phyloP scores from a whole-genome alignment of 2,329 filamentous ascomycete genomes.

The Zymoseptoria crescenta region DNA sequence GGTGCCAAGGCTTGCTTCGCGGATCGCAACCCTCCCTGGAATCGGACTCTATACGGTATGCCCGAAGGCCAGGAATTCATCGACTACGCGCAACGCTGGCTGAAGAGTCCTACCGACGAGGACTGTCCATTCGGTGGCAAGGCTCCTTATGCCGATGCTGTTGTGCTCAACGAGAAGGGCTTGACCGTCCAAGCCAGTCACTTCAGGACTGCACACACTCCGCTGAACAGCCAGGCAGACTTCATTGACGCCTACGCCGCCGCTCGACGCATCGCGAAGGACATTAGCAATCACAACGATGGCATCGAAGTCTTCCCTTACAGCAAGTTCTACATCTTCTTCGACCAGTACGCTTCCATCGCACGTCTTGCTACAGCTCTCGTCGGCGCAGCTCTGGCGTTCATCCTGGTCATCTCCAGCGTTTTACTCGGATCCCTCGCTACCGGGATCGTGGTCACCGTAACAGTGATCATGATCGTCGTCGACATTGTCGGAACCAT shows the following conservation, averaged over 20 bases:
- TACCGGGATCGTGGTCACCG: slow-evolving; percentile 73
- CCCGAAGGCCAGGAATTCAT: slow-evolving; percentile 89
- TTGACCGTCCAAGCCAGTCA: slow-evolving; percentile 71
- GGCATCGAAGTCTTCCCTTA: slow-evolving; percentile 82
- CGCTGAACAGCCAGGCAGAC: slow-evolving; percentile 78
- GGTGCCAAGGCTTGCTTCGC: slow-evolving; percentile 63
- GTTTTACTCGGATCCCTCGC: slow-evolving; percentile 73
- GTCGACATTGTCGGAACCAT: slow-evolving; percentile 92
- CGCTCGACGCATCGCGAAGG: slow-evolving; percentile 76
- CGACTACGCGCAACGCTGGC: slow-evolving; percentile 74
- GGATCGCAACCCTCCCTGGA: slow-evolving; percentile 72
- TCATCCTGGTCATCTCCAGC: slow-evolving; percentile 75
- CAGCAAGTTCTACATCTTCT: slow-evolving; percentile 97
- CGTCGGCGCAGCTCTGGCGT: slow-evolving; percentile 71
- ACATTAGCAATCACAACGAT: slow-evolving; percentile 65
- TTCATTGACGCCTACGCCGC: slow-evolving; percentile 88
- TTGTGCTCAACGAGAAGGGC: slow-evolving; percentile 64
- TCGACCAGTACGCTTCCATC: slow-evolving; percentile 90
- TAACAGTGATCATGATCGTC: slow-evolving; percentile 87
- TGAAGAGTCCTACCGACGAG: slow-evolving; percentile 68
- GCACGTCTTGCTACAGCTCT: slow-evolving; percentile 70
- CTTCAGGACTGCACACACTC: slow-evolving; percentile 85
- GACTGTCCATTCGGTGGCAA: slow-evolving; percentile 83
- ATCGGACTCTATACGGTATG: slow-evolving; percentile 83
- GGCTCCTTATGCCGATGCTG: slow-evolving; percentile 76